These are phyloP conservation scores for Coniochaeta sp. DNA, from an alignment of 2,329 filamentous ascomycete species.

Conservation along the genomic window DNA sequence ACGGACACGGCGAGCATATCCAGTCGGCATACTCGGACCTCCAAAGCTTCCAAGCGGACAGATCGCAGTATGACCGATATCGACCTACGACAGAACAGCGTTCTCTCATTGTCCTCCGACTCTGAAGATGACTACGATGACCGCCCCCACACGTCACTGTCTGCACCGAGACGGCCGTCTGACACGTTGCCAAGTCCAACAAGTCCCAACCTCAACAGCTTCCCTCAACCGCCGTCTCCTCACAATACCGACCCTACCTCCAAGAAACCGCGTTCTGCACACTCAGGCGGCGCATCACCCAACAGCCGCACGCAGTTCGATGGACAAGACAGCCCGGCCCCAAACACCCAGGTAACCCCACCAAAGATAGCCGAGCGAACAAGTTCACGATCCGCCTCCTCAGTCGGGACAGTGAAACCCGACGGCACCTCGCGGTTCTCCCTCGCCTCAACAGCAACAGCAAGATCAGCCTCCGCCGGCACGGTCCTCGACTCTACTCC, in stretches of 20 bases:
- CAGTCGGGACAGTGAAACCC: constrained; percentile 10
- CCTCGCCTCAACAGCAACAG: constrained; percentile 27
- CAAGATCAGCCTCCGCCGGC: constrained; percentile 17
- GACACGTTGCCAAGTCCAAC: constrained; percentile 6
- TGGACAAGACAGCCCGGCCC: neutral
- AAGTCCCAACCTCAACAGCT: neutral
- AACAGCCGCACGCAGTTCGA: neutral
- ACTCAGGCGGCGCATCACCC: neutral
- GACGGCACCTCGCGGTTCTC: constrained; percentile 27
- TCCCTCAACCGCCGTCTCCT: constrained; percentile 2
- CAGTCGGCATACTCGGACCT: constrained; percentile 48
- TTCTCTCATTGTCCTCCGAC: constrained; percentile 51
- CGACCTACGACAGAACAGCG: constrained; percentile 47
- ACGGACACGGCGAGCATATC: constrained; percentile 45
- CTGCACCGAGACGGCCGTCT: constrained; percentile 2
- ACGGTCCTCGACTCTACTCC: neutral
- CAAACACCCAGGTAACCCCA: constrained; percentile 4
- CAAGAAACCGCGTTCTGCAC: neutral
- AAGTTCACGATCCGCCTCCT: constrained; percentile 20
- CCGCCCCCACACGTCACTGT: constrained; percentile 22
- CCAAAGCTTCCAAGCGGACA: constrained; percentile 44
- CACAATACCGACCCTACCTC: constrained; percentile 7
- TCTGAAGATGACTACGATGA: constrained; percentile 37
- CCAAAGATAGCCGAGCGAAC: constrained; percentile 16
- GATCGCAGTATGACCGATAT: constrained; percentile 39